Base-by-base conservation (phyloP, 2,329 filamentous ascomycete genomes). In the Ascomycota sp. region DNA sequence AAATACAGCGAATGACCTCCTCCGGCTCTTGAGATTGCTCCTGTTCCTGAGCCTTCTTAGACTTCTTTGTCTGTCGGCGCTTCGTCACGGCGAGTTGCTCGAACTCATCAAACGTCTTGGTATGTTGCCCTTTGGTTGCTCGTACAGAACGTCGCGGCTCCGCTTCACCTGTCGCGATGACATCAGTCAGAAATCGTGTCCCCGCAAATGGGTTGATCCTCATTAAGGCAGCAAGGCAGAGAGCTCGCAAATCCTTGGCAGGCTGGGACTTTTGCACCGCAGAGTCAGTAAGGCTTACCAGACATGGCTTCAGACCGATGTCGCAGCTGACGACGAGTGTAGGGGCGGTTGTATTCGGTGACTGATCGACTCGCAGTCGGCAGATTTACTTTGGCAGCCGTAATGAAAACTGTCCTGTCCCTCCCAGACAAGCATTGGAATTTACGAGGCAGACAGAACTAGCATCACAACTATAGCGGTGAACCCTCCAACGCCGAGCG, bases 61-160 rank as follows among this genome's bases (percentile, higher is more conserved):
- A 47, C 42, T 56, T 58, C 44, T 59, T 60, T 45, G 51, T 55
- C 38, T 55, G 52, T 57, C 61, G 62, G 47, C 58, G 58, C 48
- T 74, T 74, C 35, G 66, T 57, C 7, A 56, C 53, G 36, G 67
- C 61, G 38, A 59, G 49, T 3, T 59, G 59, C 39, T 81, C 77
- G 44, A 79, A 67, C 36, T 76, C 65, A 49, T 92, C 83, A 44
- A 82, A 75, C 42, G 78, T 77, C 56, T 92, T 92, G 24, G 73
- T 76, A 56, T 95, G 83, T 47, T 93, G 84, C 51, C 89, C 89
- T 52, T 98, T 98, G 41, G 89, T 98, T 47, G 86, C 83, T 48
- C 89, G 78, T 42, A 89, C 84, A 30, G 89, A 98, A 51, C 89
- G 80, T 53, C 89, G 77, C 38, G 83, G 80, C 67, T 93, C 86